Evolutionary conservation across 768 basidiomycete genomes (phyloP).

Genomic region (Boletus pseudo-olivaceus): DNA sequence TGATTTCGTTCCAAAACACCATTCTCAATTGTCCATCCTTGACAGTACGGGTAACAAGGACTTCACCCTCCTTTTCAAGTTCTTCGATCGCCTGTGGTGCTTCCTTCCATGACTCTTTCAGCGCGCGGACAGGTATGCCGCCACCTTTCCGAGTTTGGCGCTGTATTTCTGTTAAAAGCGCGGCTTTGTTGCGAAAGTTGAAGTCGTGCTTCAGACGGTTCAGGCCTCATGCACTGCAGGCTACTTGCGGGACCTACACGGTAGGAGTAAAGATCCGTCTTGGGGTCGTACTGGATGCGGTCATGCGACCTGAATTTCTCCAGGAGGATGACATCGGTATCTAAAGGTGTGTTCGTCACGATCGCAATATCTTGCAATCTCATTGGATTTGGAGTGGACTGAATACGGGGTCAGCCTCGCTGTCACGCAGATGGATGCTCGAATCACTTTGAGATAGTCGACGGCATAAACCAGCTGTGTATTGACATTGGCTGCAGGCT

Average conservation of each 20-base stretch:
- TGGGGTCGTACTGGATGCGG: constrained; percentile 72
- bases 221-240: constrained; percentile 1
- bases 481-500: constrained; percentile 82
- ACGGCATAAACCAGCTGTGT: constrained; percentile 87
- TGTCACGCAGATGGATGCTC: constrained; percentile 3
- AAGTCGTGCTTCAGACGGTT: constrained; percentile 65
- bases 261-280: constrained; percentile 84
- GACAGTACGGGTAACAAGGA: constrained; percentile 78
- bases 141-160: constrained; percentile 80
- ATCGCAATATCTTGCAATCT: constrained; percentile 86
- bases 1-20: constrained; percentile 91
- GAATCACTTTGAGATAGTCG: constrained; percentile 68
- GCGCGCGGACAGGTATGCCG: constrained; percentile 75
- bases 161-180: constrained; percentile 82
- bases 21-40: constrained; percentile 81
- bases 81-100: constrained; percentile 82
- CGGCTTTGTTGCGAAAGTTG: constrained; percentile 79
- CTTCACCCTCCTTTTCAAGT: constrained; percentile 85
- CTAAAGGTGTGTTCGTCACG: constrained; percentile 71
- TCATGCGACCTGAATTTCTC: constrained; percentile 85
- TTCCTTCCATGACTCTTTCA: constrained; percentile 92
- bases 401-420: constrained; percentile 7
- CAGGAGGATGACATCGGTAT: constrained; percentile 64
- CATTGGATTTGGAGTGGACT: constrained; percentile 76
- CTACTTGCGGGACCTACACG: constrained; percentile 48